Conservation (phyloP, 2,329 filamentous ascomycete genomes). For the Graphiopsis chlorocephala region DNA sequence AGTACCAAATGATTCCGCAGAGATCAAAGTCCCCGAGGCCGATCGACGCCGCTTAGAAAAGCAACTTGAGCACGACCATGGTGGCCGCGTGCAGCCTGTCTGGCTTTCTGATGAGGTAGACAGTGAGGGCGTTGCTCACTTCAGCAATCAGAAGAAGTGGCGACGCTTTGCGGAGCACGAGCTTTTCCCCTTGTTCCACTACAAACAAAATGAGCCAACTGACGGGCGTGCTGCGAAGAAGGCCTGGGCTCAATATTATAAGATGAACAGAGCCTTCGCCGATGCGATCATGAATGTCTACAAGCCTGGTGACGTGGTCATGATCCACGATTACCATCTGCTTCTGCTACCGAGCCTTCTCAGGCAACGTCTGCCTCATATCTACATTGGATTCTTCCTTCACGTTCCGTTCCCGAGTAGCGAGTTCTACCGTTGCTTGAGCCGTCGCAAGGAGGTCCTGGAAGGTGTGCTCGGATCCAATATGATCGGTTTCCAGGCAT, state of each 20-base stretch:
- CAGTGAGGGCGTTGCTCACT: conserved; percentile 60
- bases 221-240: conserved; percentile 78
- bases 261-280: conserved; percentile 89
- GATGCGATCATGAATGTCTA: conserved; percentile 85
- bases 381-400: conserved; percentile 92
- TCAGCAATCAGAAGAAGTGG: conserved; percentile 85
- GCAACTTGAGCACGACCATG: conserved; percentile 68
- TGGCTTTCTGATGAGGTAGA: conserved; percentile 82
- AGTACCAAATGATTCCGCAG: conserved; percentile 53
- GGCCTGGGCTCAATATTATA: conserved; percentile 89
- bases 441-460: conserved; percentile 82
- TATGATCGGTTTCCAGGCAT: conserved; percentile 92
- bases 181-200: conserved; percentile 90
- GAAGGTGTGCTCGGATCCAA: conserved; percentile 89
- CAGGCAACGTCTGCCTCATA: conserved; percentile 78
- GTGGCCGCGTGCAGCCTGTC: conserved; percentile 78
- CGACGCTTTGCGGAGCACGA: conserved; percentile 87
- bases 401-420: conserved; percentile 94
- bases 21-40: conserved; percentile 65
- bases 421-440: conserved; percentile 88
- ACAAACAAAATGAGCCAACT: conserved; percentile 88
- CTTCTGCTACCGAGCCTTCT: conserved; percentile 86
- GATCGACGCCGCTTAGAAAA: conserved; percentile 72
- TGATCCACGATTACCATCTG: conserved; percentile 93
- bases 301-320: conserved; percentile 86